Percentiles rank a stretch among this genome's conserved stretches.
These are phyloP conservation scores for Triangularia verruculosa DNA, from an alignment of 2,329 filamentous ascomycete species.

Conservation along the genomic window DNA sequence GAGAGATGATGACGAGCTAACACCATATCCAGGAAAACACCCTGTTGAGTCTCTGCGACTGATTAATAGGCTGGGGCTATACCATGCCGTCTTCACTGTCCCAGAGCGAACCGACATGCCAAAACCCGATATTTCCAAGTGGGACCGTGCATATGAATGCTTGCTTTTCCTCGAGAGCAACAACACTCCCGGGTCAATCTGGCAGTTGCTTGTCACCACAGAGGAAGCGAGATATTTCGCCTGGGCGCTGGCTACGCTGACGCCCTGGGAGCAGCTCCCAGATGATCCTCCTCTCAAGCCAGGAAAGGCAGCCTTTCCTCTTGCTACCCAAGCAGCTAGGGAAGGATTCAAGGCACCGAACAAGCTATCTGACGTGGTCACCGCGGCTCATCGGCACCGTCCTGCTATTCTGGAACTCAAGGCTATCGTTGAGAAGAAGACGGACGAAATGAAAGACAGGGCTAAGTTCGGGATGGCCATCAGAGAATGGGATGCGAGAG, in stretches of 20 bases:
- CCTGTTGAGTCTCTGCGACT: slow-evolving; percentile 61
- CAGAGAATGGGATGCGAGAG: slow-evolving; percentile 62
- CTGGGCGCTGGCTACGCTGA: slow-evolving; percentile 73
- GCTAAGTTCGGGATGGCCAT: slow-evolving; percentile 73
- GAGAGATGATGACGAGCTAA: slow-evolving; percentile 4
- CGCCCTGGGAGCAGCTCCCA: slow-evolving; percentile 64
- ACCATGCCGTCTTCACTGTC: slow-evolving; percentile 71
- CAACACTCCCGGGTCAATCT: slow-evolving; percentile 46
- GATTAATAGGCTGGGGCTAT: slow-evolving; percentile 65
- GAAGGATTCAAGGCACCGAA: slow-evolving; percentile 80
- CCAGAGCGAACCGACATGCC: slow-evolving; percentile 53
- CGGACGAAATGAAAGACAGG: slow-evolving; percentile 48
- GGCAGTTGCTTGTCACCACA: slow-evolving; percentile 56
- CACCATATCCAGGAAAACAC: slow-evolving; percentile 46
- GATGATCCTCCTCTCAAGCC: slow-evolving; percentile 38
- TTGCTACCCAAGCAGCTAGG: slow-evolving; percentile 61
- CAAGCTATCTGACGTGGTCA: slow-evolving; percentile 67
- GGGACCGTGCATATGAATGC: slow-evolving; percentile 62
- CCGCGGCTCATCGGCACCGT: slow-evolving; percentile 61
- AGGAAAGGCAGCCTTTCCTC: slow-evolving; percentile 53
- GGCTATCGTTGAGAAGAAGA: slow-evolving; percentile 44
- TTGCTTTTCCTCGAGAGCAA: slow-evolving; percentile 51
- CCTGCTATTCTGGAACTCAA: slow-evolving; percentile 63
- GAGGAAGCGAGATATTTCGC: slow-evolving; percentile 66
- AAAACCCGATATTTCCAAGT: slow-evolving; percentile 56